Conservation (phyloP, 2,329 filamentous ascomycete species). For the Zarea fungicola region DNA sequence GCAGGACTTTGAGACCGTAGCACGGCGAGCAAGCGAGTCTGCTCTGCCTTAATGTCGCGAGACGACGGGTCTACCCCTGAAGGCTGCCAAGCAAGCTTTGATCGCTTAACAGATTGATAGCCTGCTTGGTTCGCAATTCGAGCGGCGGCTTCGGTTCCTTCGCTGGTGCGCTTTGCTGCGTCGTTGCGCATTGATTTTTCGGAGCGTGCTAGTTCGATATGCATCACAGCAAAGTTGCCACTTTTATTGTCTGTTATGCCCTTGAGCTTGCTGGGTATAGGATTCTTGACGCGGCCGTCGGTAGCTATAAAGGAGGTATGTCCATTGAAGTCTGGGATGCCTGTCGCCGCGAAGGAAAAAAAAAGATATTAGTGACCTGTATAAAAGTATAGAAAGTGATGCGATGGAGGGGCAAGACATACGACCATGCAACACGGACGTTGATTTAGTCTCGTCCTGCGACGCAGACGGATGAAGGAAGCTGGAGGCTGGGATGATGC, state of each 20-base stretch:
- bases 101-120: slow-evolving; percentile 46
- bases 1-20: slow-evolving; percentile 50
- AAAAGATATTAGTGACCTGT: slow-evolving; percentile 2
- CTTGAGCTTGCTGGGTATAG: slow-evolving; percentile 58
- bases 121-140: slow-evolving; percentile 49
- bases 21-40: slow-evolving; percentile 53
- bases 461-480: slow-evolving; percentile 2
- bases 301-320: slow-evolving; percentile 14
- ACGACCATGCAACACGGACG: slow-evolving; percentile 5
- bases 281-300: slow-evolving; percentile 41
- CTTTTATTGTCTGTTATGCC: slow-evolving; percentile 51
- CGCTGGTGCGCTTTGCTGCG: slow-evolving; percentile 56
- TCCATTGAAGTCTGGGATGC: slow-evolving; percentile 17
- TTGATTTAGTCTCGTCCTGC: slow-evolving; percentile 2
- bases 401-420: neutral
- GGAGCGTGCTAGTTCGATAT: slow-evolving; percentile 47
- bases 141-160: slow-evolving; percentile 55
- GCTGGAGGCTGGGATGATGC: slow-evolving; percentile 3
- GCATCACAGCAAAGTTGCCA: slow-evolving; percentile 60
- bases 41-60: slow-evolving; percentile 52
- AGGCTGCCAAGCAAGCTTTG: slow-evolving; percentile 31
- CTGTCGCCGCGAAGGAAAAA: neutral
- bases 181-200: slow-evolving; percentile 45
- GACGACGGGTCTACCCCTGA: slow-evolving; percentile 24
- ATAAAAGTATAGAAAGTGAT: neutral